Evolutionary conservation across 345 rosid genomes (phyloP).

Genomic region (Zanthoxylum bungeanum): DNA sequence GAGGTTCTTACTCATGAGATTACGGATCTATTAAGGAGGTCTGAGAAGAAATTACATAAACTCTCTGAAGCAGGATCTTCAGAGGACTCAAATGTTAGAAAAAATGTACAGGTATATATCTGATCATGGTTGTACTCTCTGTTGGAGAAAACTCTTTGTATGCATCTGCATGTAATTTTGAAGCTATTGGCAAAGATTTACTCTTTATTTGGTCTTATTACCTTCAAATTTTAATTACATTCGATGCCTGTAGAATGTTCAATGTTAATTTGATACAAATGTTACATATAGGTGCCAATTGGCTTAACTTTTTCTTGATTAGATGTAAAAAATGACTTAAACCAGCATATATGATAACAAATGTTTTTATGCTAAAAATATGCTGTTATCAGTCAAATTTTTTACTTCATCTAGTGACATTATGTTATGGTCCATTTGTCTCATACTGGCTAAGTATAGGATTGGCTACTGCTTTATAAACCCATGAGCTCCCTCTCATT

Average conservation of each 20-base stretch:
- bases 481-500: too few species aligned
- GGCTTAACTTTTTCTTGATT: neutral
- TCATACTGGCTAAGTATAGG: too few species aligned
- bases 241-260: neutral
- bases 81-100: conserved; percentile 86
- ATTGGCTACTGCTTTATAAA: too few species aligned
- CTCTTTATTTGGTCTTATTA: neutral
- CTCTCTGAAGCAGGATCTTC: conserved; percentile 68
- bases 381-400: neutral
- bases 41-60: conserved; percentile 74
- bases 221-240: neutral
- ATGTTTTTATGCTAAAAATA: neutral
- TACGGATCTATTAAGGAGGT: conserved; percentile 70
- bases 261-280: neutral
- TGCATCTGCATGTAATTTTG: neutral
- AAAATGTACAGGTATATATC: conserved; percentile 79
- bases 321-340: neutral
- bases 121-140: neutral
- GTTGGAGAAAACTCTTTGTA: neutral
- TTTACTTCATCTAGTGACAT: neutral
- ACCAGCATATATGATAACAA: neutral
- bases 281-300: neutral
- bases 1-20: conserved; percentile 79
- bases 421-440: too few species aligned
- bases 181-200: neutral